These are phyloP conservation scores for Carex sylvatica DNA, from an alignment of 202 grass and related monocot genomes.

Conservation along the genomic window DNA sequence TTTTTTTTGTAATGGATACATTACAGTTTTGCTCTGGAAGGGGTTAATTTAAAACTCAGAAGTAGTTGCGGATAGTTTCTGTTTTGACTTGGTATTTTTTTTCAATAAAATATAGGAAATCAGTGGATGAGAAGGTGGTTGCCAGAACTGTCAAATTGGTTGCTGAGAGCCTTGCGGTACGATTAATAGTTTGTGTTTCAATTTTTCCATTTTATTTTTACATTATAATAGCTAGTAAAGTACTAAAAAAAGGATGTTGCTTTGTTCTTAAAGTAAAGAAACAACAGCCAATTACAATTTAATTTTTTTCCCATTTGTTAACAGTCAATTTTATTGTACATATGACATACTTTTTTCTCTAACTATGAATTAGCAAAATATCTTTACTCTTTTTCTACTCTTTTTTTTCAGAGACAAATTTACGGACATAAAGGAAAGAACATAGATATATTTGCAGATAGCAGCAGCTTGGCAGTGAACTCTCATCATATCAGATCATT, in stretches of 20 bases:
- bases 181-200: conserved; percentile 34
- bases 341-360: neutral
- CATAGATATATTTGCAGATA: conserved; percentile 76
- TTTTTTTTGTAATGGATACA: conserved; percentile 8
- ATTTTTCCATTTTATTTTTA: conserved; percentile 5
- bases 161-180: conserved; percentile 87
- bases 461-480: conserved; percentile 83
- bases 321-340: no score
- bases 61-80: neutral
- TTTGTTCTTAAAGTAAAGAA: neutral
- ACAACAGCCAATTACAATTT: neutral
- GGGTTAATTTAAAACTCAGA: neutral
- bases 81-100: conserved; percentile 18
- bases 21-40: conserved; percentile 1
- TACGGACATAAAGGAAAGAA: conserved; percentile 83
- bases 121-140: conserved; percentile 55
- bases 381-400: neutral
- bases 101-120: conserved; percentile 54
- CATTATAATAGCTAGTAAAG: neutral
- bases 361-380: conserved; percentile 13
- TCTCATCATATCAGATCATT: conserved; percentile 65
- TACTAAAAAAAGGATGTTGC: neutral
- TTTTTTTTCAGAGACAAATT: conserved; percentile 80
- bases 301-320: neutral
- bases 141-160: conserved; percentile 76